A percentile compares a stretch with the other conserved stretches of the same genome.
Evolutionary conservation across 225 moss, liverwort and hornwort genomes (phyloP).

Genomic region (Polytrichum formosum): DNA sequence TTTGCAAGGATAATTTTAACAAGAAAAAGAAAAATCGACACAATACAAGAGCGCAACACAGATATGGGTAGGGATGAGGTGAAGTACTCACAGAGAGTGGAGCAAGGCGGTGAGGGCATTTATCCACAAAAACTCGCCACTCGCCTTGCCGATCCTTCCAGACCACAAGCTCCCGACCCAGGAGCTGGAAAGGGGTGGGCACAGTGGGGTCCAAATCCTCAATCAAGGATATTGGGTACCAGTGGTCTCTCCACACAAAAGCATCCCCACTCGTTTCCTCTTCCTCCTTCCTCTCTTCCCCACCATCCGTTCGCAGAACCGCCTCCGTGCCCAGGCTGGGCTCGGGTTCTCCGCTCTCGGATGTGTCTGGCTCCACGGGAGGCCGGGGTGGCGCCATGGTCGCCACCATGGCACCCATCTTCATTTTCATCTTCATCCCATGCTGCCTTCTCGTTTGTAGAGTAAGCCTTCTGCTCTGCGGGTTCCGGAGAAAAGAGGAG

Average conservation of each 20-base stretch:
- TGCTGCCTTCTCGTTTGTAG: slow-evolving; percentile 3
- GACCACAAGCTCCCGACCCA: slow-evolving; percentile 79
- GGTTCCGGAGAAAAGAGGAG: slow-evolving; percentile 23
- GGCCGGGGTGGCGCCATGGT: slow-evolving; percentile 47
- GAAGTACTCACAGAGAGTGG: slow-evolving; percentile 67
- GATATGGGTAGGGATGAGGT: too few species aligned
- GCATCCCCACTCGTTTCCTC: slow-evolving; percentile 22
- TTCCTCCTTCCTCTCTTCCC: slow-evolving; percentile 27
- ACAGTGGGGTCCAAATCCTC: slow-evolving; percentile 76
- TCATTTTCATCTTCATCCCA: not conserved
- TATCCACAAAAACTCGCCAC: slow-evolving; percentile 87
- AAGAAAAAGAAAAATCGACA: too few species aligned
- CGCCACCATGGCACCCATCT: slow-evolving; percentile 7
- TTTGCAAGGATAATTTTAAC: too few species aligned
- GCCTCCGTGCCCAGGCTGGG: slow-evolving; percentile 43
- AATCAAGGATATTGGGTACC: slow-evolving; percentile 87
- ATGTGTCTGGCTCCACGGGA: slow-evolving; percentile 35
- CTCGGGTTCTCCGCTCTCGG: slow-evolving; percentile 15
- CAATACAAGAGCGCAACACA: too few species aligned
- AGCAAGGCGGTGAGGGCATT: slow-evolving; percentile 86
- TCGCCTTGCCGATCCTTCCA: slow-evolving; percentile 81
- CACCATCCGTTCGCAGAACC: slow-evolving; percentile 33
- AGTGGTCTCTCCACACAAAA: slow-evolving; percentile 84
- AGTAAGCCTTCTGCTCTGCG: slow-evolving; percentile 19
- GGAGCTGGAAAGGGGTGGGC: slow-evolving; percentile 84